phyloP scores from a whole-genome alignment of 1,284 basidiomycete genomes.

The Ganoderma boninense region DNA sequence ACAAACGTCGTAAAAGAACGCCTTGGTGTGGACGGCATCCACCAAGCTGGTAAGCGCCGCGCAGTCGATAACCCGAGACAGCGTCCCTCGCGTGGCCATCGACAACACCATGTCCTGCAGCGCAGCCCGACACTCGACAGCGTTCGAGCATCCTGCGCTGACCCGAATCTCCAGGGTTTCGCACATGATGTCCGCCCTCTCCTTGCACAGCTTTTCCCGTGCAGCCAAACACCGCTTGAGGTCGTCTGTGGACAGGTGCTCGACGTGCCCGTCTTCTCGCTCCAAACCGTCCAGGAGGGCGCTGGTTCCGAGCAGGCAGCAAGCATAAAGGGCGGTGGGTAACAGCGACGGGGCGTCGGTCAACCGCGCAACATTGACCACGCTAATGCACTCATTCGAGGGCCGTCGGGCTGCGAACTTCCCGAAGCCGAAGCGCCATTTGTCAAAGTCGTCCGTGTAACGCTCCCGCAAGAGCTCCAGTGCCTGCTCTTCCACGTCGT shows the following conservation, averaged over 20 bases:
- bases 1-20: not conserved
- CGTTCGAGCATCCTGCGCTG: not conserved
- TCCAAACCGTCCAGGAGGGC: not conserved
- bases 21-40: not conserved
- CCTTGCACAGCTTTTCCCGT: not conserved
- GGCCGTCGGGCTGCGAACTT: not conserved
- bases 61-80: not conserved
- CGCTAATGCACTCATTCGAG: conserved; percentile 3
- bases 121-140: not conserved
- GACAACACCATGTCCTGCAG: not conserved
- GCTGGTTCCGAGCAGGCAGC: not conserved
- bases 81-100: not conserved
- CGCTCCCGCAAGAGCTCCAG: not conserved
- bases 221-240: conserved; percentile 7
- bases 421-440: not conserved
- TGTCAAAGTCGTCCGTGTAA: not conserved
- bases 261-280: conserved; percentile 7
- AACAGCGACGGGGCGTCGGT: conserved; percentile 11
- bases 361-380: conserved; percentile 14
- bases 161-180: not conserved
- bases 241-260: conserved; percentile 1
- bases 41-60: not conserved
- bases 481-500: conserved; percentile 1
- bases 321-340: conserved; percentile 10
- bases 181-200: conserved; percentile 4